Conservation (phyloP, 139 green algal species). For the Nannochloris sp. region DNA sequence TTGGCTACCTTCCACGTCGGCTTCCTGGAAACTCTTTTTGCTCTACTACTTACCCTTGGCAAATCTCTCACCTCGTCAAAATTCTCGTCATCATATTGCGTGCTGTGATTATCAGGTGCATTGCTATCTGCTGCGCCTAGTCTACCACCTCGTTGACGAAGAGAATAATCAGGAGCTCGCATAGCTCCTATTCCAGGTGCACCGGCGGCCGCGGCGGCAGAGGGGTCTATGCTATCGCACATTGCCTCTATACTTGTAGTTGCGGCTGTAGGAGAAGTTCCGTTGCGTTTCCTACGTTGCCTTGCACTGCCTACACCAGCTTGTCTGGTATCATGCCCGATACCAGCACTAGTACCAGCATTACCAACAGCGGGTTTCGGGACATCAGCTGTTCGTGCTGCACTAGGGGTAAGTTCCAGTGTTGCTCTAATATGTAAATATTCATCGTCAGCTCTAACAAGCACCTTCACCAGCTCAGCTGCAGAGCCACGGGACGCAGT, state of each 20-base stretch:
- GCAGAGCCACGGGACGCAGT: background rate
- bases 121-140: background rate
- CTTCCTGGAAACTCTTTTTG: background rate
- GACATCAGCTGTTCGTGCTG: background rate
- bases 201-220: background rate
- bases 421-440: background rate
- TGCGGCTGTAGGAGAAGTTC: too few relatives aligned
- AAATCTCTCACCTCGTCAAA: too few relatives aligned
- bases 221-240: background rate
- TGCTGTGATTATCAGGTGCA: background rate
- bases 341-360: too few relatives aligned
- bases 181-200: background rate
- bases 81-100: background rate
- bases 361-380: background rate
- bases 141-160: background rate
- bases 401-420: background rate
- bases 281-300: background rate
- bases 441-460: constrained; percentile 23
- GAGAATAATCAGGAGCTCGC: background rate
- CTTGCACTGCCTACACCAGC: too few relatives aligned
- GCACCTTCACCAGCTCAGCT: constrained; percentile 20
- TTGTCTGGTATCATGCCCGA: too few relatives aligned
- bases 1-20: background rate
- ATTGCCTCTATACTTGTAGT: background rate
- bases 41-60: background rate